Conservation (phyloP, 2,329 filamentous ascomycete species). For the Aureobasidium sp. region DNA sequence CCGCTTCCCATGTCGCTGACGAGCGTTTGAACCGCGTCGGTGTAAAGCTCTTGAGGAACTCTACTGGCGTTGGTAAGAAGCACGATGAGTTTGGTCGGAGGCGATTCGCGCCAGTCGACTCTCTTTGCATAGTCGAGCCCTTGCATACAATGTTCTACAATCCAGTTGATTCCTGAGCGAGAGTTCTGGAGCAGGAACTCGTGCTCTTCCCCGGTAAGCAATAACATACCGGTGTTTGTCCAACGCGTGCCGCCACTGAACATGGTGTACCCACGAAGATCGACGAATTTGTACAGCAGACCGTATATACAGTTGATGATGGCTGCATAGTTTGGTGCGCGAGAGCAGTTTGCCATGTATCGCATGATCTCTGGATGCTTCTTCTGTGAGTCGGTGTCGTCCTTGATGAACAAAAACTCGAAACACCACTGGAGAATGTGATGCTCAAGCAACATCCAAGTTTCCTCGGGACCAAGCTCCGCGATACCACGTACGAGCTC, state of each 20-base stretch:
- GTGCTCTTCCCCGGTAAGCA: background rate
- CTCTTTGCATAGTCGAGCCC: background rate
- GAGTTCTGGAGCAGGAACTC: background rate
- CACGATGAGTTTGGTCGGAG: background rate
- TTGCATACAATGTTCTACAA: slow-evolving; percentile 2
- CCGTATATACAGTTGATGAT: slow-evolving; percentile 18
- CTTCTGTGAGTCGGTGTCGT: slow-evolving; percentile 1
- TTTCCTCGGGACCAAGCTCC: slow-evolving; percentile 23
- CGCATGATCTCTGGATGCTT: slow-evolving; percentile 8
- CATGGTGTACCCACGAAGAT: background rate
- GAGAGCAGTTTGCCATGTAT: background rate
- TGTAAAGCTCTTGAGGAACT: background rate
- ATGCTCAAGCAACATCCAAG: slow-evolving; percentile 18
- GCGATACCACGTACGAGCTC: slow-evolving; percentile 23
- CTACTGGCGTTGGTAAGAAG: slow-evolving; percentile 3
- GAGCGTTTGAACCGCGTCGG: background rate
- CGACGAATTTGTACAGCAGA: slow-evolving; percentile 17
- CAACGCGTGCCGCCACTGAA: background rate
- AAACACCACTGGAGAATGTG: slow-evolving; percentile 24
- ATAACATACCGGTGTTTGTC: background rate
- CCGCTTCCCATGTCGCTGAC: background rate
- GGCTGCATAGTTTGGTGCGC: slow-evolving; percentile 2
- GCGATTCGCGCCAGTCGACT: background rate
- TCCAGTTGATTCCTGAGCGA: background rate
- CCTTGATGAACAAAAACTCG: slow-evolving; percentile 19